Evolutionary conservation across 352 stramenopile genomes (phyloP), one percentile per base, ranked within the genome.

Genomic region (Thraustotheca clavata): DNA sequence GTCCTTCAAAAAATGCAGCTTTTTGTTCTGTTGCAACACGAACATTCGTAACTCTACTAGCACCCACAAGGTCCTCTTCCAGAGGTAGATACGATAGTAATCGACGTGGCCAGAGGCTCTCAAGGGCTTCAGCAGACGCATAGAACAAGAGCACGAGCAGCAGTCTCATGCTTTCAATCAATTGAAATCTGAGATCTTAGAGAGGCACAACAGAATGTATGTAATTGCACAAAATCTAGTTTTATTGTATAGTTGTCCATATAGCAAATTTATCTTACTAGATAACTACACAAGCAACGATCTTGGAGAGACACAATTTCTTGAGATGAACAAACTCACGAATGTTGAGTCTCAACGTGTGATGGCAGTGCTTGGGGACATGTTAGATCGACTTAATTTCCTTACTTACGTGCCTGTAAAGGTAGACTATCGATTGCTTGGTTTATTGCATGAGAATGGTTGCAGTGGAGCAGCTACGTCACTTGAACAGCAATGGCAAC

Each of bases 301-400:
- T 52, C 43, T 52, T 52, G 9, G 48, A 52, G 11, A 18, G 43
- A 26, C 43, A 18, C 43, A 18, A 31, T 11, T 9, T 11, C n/a
- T n/a, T 9, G 9, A 9, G 39, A 94, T 94, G 85, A 80, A 94
- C 38, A 94, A 94, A 73, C 71, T 94, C 38, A 92, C 81, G 59
- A 90, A 91, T 72, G 85, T 94, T 39, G 85, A 94, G 71, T 91
- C 85, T 18, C 83, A 94, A 73, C 78, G 83, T 40, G 85, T 94
- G 75, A 90, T 94, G 81, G 74, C 80, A 57, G 80, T 94, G 67
- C 87, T 94, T 75, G 83, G 83, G 29, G 85, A 92, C 69, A 69
- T 91, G 67, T 74, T 92, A 0, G 83, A 94, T 57, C 76, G 84
- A 12, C 75, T 94, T 57, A 89, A 89, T 69, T 91, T 89, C 71